A percentile compares a stretch with the other conserved stretches of the same genome.
These are phyloP conservation scores for Exophiala calicioides DNA, from an alignment of 2,329 filamentous ascomycete species.

Conservation along the genomic window DNA sequence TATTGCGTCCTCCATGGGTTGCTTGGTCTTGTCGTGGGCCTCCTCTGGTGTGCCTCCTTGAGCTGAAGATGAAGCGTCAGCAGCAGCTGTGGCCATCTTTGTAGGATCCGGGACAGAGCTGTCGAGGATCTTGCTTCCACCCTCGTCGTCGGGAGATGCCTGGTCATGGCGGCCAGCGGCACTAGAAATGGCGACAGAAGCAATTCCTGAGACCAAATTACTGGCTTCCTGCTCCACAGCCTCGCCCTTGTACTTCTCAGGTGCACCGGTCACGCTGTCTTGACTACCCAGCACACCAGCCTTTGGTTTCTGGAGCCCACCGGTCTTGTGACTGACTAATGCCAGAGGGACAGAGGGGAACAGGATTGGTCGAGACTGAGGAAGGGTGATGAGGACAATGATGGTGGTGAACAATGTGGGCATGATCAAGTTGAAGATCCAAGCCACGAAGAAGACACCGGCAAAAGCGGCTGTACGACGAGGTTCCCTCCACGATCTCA, in stretches of 20 bases:
- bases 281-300: conserved; percentile 74
- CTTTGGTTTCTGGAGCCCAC: conserved; percentile 74
- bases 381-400: conserved; percentile 67
- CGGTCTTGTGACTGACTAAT: conserved; percentile 68
- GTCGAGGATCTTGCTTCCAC: conserved; percentile 46
- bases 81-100: conserved; percentile 54
- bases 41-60: conserved; percentile 52
- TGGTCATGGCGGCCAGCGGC: conserved; percentile 76
- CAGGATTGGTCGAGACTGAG: conserved; percentile 60
- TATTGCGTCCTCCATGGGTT: conserved; percentile 73
- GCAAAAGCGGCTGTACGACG: conserved; percentile 68
- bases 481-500: conserved; percentile 78
- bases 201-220: conserved; percentile 75
- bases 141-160: conserved; percentile 55
- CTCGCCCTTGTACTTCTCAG: conserved; percentile 80
- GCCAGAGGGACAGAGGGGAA: conserved; percentile 79
- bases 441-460: conserved; percentile 63
- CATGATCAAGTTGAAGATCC: conserved; percentile 70
- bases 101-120: conserved; percentile 63
- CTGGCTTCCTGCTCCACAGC: conserved; percentile 80
- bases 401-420: conserved; percentile 61
- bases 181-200: conserved; percentile 70
- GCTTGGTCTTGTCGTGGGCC: conserved; percentile 73
- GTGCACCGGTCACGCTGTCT: conserved; percentile 76
- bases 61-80: conserved; percentile 56